Percentiles rank a stretch among this genome's conserved stretches.
Conservation (phyloP, 164 flowering plant genomes). For the Aristolochia fimbriata region DNA sequence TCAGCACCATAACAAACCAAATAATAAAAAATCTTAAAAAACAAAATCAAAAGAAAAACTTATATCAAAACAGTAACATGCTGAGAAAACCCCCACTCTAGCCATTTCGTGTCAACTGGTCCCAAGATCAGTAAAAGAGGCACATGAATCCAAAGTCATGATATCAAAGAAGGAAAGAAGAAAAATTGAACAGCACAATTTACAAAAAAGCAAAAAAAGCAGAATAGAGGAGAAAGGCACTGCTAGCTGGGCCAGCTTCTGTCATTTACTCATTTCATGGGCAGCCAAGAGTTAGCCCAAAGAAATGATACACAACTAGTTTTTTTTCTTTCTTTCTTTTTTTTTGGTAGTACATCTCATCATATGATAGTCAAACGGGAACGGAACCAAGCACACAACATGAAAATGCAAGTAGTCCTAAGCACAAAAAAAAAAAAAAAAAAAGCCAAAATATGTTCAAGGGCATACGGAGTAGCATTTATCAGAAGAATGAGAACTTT, state of each 20-base stretch:
- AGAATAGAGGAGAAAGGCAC: no score
- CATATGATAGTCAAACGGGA: not conserved
- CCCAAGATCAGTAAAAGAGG: not conserved
- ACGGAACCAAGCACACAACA: not conserved
- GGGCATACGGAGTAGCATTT: constrained; percentile 82
- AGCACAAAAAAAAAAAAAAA: not conserved
- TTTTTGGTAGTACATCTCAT: not conserved
- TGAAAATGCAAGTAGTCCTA: not conserved
- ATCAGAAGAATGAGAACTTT: constrained; percentile 76
- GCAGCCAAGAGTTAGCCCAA: no score
- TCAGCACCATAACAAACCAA: constrained; percentile 1
- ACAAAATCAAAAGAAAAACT: not conserved
- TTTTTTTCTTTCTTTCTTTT: not conserved
- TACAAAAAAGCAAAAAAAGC: no score
- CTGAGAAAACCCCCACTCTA: no score
- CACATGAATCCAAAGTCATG: not conserved
- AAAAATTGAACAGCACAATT: no score
- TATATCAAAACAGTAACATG: no score
- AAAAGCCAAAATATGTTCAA: constrained; percentile 3
- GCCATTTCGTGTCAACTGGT: no score
- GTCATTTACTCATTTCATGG: no score
- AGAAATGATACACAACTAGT: not conserved
- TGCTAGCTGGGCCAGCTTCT: no score
- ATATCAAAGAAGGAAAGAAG: no score
- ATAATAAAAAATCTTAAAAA: not conserved